Conservation (phyloP, 2,329 filamentous ascomycete genomes). For the Exophiala phaeomuriformis region DNA sequence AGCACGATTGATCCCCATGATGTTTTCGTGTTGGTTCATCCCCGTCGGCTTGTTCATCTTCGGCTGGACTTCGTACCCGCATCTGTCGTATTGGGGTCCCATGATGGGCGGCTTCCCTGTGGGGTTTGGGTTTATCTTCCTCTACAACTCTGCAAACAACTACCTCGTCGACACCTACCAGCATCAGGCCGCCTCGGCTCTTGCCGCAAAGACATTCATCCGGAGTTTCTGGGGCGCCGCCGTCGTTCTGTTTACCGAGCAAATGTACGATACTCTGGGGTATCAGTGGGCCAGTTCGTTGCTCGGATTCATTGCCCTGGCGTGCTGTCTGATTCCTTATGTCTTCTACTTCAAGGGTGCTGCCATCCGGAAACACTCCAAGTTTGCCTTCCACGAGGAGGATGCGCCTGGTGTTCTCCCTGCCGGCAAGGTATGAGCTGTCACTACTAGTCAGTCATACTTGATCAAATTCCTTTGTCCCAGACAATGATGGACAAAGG, state of each 20-base stretch:
- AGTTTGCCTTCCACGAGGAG: slow-evolving; percentile 61
- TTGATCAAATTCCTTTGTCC: no score
- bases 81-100: slow-evolving; percentile 64
- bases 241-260: slow-evolving; percentile 69
- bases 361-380: slow-evolving; percentile 59
- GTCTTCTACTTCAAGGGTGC: slow-evolving; percentile 74
- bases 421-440: slow-evolving; percentile 12
- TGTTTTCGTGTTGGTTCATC: slow-evolving; percentile 66
- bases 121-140: slow-evolving; percentile 75
- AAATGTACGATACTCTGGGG: slow-evolving; percentile 68
- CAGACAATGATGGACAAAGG: no score
- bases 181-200: slow-evolving; percentile 71
- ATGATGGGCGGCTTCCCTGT: slow-evolving; percentile 63
- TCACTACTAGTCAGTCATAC: neutral
- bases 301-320: slow-evolving; percentile 65
- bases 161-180: slow-evolving; percentile 78
- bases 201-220: slow-evolving; percentile 81
- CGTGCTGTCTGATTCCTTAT: slow-evolving; percentile 75
- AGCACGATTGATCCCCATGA: slow-evolving; percentile 73
- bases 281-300: slow-evolving; percentile 70
- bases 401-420: slow-evolving; percentile 32
- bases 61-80: slow-evolving; percentile 54
- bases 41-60: slow-evolving; percentile 61
- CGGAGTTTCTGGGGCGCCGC: slow-evolving; percentile 79
- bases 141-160: slow-evolving; percentile 72